Base-by-base conservation (phyloP, 768 basidiomycete genomes). In the Cystobasidium ongulense region DNA sequence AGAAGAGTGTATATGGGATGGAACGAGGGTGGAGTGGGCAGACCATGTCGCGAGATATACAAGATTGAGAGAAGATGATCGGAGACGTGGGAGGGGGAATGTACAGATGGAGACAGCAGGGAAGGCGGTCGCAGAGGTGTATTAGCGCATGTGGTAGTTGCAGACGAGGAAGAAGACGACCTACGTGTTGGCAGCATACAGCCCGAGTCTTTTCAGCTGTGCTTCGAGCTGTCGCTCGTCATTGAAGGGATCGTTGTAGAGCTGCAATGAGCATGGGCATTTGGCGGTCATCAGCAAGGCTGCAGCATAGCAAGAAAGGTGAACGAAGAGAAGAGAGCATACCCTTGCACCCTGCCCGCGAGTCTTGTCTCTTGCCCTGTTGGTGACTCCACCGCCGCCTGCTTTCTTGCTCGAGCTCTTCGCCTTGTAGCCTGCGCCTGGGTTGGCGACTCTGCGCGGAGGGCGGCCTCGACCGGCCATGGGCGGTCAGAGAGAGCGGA, bases 171-270 rank as follows among this genome's bases (percentile, higher is more conserved):
- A 21, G 21, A 50, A 73, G 13, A 43, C 29, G 41, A 91, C 92
- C 52, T 91, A 81, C 21, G 90, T 94, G 76, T 87, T 84, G 1
- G 90, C 90, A n/a, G 92, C 89, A 80, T 94, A 94, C 10, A 94
- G 84, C 1, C 91, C 91, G 65, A 92, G 83, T 4, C 87, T 84
- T 62, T 87, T 86, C 43, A 95, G 87, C 82, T 93, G 90, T 67
- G 84, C 83, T 5, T 84, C 86, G 76, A 94, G 87, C 13, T 70
- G 39, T 25, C 33, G 21, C 36, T 79, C 79, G 43, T 76, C 72
- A 10, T 53, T 57, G 10, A 35, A 57, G 0, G 78, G 75, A 41
- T 79, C 76, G 43, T 77, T 75, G 33, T 76, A 74, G 23, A 77
- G 70, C 76, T 79, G 46, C 4, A 43, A 31, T 27, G 36, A 17